Base-by-base conservation (phyloP, 1,284 basidiomycete species). In the Boletus sp. region DNA sequence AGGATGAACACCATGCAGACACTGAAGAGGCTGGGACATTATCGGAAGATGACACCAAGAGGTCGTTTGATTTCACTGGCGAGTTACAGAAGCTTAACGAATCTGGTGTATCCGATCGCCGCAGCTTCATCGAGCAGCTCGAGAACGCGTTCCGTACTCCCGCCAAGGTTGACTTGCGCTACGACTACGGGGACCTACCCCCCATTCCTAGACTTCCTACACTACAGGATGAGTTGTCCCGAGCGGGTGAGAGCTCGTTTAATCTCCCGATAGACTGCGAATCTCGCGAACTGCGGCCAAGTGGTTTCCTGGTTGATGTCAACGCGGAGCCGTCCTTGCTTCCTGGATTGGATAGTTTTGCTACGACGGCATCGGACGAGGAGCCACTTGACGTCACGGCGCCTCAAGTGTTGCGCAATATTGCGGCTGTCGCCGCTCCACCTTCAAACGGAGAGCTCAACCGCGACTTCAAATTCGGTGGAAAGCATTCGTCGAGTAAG, bases 31-130 rank as follows among this genome's bases (percentile, higher is more conserved):
- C 41, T 54, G 62, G 45, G 52, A 54, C 49, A 5, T 46, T 54
- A 64, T 63, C 64, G 9, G 80, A 82, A 37, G 80, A 83, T 43
- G 78, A 82, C 50, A 88, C 86, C 1, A 85, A 84, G 66, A 81
- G 78, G 57, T 88, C 84, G 1, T 94, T 93, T 55, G 90, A 93
- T 62, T 94, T 93, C 59, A 92, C 90, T 0, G 83, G 80, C 19
- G 91, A 92, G 65, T 71, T 90, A 41, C 72, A 77, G 61, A 79
- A 73, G 53, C 74, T 93, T 36, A 84, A 84, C 48, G 80, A 83
- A 57, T 81, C 78, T 6, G 84, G 85, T 22, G 81, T 63, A 3
- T 81, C 81, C 0, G 79, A 87, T 57, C 69, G 88, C 4, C 72
- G 69, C 6, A 91, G 88, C 64, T 93, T 94, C 59, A 81, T 93